Evolutionary conservation across 768 basidiomycete species (phyloP).

Genomic region (Termitomyces heimii): DNA sequence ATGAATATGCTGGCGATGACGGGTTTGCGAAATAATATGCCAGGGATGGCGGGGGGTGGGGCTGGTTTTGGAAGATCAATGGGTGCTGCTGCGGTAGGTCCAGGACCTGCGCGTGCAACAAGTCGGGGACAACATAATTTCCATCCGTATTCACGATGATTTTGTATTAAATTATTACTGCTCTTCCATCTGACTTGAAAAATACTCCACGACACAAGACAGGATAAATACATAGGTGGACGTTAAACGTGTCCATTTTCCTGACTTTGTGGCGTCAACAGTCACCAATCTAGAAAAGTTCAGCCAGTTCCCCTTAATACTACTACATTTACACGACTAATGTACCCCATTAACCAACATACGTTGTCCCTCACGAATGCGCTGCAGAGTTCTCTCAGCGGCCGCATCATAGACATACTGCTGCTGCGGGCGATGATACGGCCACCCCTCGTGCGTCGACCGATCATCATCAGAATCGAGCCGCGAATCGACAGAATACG

Average conservation of each 20-base stretch:
- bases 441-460: constrained; percentile 18
- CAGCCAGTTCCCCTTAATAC: not conserved
- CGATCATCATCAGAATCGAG: constrained; percentile 44
- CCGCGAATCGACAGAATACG: constrained; percentile 25
- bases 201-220: no score
- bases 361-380: constrained; percentile 39
- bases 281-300: not conserved
- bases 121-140: constrained; percentile 54
- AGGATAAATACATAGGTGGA: no score
- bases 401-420: constrained; percentile 91
- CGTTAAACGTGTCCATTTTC: no score
- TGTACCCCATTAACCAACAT: constrained; percentile 42
- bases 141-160: constrained; percentile 54
- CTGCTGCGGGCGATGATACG: constrained; percentile 44
- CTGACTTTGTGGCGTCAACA: no score
- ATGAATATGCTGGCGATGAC: constrained; percentile 17
- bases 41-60: constrained; percentile 16
- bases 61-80: constrained; percentile 28
- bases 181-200: not conserved
- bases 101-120: constrained; percentile 37
- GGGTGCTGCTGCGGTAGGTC: constrained; percentile 18
- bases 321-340: constrained; percentile 18
- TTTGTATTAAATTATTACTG: not conserved
- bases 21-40: constrained; percentile 10
- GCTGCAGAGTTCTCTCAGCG: constrained; percentile 69